These are phyloP conservation scores for Graphilbum fragrans DNA, from an alignment of 2,329 filamentous ascomycete genomes.

Conservation along the genomic window DNA sequence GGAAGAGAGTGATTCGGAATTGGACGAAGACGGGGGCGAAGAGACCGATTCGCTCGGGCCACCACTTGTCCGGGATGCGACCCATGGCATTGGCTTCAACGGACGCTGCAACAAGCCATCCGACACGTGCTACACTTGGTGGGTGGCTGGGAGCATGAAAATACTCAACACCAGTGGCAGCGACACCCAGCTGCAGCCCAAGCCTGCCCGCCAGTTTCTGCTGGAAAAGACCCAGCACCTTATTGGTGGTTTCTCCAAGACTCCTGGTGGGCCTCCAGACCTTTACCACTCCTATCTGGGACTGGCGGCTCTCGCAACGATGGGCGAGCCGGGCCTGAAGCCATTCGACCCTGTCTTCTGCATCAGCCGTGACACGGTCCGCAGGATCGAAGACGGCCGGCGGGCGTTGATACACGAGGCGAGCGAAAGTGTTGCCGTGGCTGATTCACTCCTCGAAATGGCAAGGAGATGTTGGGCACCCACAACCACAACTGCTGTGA, in stretches of 20 bases:
- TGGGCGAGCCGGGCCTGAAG: constrained; percentile 58
- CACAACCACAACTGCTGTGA: too few species aligned
- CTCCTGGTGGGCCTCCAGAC: constrained; percentile 55
- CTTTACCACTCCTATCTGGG: constrained; percentile 86
- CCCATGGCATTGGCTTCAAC: constrained; percentile 62
- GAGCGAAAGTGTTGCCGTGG: background rate
- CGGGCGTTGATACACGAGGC: constrained; percentile 1
- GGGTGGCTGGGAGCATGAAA: constrained; percentile 58
- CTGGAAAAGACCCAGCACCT: constrained; percentile 77
- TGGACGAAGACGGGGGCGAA: constrained; percentile 23
- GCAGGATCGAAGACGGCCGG: constrained; percentile 35
- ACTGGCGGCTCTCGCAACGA: constrained; percentile 63
- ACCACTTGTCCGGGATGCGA: too few species aligned
- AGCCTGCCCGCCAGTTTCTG: constrained; percentile 62
- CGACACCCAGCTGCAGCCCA: constrained; percentile 37
- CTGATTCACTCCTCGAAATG: background rate
- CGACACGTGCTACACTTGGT: constrained; percentile 95
- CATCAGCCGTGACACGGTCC: constrained; percentile 49
- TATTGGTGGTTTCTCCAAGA: constrained; percentile 73
- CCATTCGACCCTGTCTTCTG: constrained; percentile 65
- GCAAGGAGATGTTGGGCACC: too few species aligned
- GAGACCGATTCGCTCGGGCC: constrained; percentile 6
- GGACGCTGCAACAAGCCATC: constrained; percentile 83
- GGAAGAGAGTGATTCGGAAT: constrained; percentile 32
- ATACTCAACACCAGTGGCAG: constrained; percentile 44